Evolutionary conservation across 2,329 filamentous ascomycete species (phyloP), one percentile per base, ranked within the genome.

Genomic region (Penicillium sp.): DNA sequence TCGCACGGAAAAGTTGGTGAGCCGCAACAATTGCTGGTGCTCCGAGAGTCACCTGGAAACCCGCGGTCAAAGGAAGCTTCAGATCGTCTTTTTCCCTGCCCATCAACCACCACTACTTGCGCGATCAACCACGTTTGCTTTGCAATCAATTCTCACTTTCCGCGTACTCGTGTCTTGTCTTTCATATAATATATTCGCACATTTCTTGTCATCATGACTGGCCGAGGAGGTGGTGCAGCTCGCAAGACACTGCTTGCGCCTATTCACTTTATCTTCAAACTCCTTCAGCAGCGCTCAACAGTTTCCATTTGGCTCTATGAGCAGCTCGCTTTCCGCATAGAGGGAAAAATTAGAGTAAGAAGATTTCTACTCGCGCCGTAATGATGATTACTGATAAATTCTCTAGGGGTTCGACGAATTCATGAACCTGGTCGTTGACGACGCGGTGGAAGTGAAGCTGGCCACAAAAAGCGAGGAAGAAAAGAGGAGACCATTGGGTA

Each of bases 231-330:
- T 66, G 83, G 84, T 67, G 84, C 82, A 66, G 85, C 83, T 70
- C 82, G 85, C 74, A 89, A 89, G 82, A 90, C 91, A 67, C 84
- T 91, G 66, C 85, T 91, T 69, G 89, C 89, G 62, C 90, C 90
- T 1, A 92, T 92, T 82, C 93, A 95, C 81, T 93, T 93, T 79
- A 94, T 95, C 78, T 95, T 95, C 87, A 96, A 95, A 84, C 90
- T 97, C 45, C 86, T 98, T 9, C 93, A 88, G 72, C 83, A 91
- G 78, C 90, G 93, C 73, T 89, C 91, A 17, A 93, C 90, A 1
- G 92, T 98, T 45, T 92, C 91, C 71, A 91, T 99, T 74, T 99
- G 95, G 95, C 84, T 99, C 47, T 98, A 96, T 79, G 95, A 99
- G 82, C 95, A 99, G 84, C 84, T 98, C 58, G 89, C 89, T 15